These are phyloP conservation scores for Neurospora crassa DNA, from an alignment of 2,329 filamentous ascomycete species.

Conservation along the genomic window DNA sequence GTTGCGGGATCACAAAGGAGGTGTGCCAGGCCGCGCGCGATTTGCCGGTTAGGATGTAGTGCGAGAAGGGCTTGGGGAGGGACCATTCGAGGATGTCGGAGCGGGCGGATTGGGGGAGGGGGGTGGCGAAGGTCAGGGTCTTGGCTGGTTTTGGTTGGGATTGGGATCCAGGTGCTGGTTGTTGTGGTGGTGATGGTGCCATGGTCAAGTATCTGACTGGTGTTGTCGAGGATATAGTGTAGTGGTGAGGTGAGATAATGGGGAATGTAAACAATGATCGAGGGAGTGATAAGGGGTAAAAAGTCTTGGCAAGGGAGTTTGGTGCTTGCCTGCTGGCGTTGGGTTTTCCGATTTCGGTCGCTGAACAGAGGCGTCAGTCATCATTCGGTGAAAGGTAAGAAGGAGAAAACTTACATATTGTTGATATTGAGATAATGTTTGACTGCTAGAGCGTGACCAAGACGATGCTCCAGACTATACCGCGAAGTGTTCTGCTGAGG, in stretches of 20 bases:
- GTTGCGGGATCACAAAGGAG: slow-evolving; percentile 39
- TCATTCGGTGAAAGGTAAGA: background rate
- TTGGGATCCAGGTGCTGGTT: background rate
- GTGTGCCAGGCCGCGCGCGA: slow-evolving; percentile 43
- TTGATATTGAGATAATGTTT: background rate
- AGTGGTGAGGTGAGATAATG: background rate
- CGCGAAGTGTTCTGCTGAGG: background rate
- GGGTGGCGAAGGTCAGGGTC: slow-evolving; percentile 28
- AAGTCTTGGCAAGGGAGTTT: background rate
- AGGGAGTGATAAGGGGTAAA: background rate
- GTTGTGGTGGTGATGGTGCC: background rate
- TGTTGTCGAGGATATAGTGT: background rate
- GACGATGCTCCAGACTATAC: background rate
- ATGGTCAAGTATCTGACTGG: background rate
- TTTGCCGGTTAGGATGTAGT: slow-evolving; percentile 34
- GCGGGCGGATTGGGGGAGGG: slow-evolving; percentile 32
- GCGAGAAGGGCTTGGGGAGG: slow-evolving; percentile 32
- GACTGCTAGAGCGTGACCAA: background rate
- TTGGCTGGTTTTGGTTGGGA: background rate
- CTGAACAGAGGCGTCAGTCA: background rate
- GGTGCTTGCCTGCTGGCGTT: background rate
- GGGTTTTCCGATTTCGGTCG: background rate
- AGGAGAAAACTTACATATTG: background rate
- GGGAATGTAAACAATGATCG: background rate
- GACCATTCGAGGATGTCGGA: slow-evolving; percentile 37